These are phyloP conservation scores for Lepiota venenata DNA, from an alignment of 768 basidiomycete species.

Conservation along the genomic window DNA sequence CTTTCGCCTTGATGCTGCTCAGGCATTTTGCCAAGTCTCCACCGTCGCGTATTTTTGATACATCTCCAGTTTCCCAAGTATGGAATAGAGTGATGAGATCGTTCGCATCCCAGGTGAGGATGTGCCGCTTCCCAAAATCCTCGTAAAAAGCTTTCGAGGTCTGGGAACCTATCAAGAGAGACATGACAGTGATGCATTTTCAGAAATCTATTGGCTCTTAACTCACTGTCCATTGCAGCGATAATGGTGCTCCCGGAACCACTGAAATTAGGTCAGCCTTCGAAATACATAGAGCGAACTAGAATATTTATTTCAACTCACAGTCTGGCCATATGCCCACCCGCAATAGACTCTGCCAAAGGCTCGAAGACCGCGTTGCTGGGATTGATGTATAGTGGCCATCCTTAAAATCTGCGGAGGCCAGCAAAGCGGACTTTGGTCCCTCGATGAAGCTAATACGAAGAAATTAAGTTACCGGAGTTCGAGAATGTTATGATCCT, in stretches of 20 bases:
- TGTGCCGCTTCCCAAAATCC: conserved; percentile 48
- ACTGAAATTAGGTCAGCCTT: conserved; percentile 29
- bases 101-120: conserved; percentile 53
- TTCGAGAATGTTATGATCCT: conserved; percentile 6
- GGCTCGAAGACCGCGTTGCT: conserved; percentile 49
- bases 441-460: conserved; percentile 54
- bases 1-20: conserved; percentile 43
- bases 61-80: conserved; percentile 50
- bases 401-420: conserved; percentile 51
- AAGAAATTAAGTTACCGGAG: background rate
- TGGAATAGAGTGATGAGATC: conserved; percentile 44
- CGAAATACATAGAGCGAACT: background rate
- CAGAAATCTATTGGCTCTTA: background rate
- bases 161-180: conserved; percentile 33
- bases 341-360: conserved; percentile 54
- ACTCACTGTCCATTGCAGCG: conserved; percentile 38
- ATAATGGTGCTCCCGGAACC: conserved; percentile 49
- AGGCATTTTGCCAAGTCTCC: conserved; percentile 41
- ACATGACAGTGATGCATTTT: background rate
- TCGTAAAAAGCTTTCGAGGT: conserved; percentile 47
- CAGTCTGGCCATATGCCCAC: conserved; percentile 58
- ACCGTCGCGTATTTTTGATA: conserved; percentile 39
- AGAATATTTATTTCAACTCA: conserved; percentile 17
- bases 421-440: conserved; percentile 48
- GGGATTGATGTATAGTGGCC: conserved; percentile 48